A percentile compares a stretch with the other conserved stretches of the same genome.
These are phyloP conservation scores for Petunia secreta DNA, from an alignment of 257 asterid genomes.

Conservation along the genomic window DNA sequence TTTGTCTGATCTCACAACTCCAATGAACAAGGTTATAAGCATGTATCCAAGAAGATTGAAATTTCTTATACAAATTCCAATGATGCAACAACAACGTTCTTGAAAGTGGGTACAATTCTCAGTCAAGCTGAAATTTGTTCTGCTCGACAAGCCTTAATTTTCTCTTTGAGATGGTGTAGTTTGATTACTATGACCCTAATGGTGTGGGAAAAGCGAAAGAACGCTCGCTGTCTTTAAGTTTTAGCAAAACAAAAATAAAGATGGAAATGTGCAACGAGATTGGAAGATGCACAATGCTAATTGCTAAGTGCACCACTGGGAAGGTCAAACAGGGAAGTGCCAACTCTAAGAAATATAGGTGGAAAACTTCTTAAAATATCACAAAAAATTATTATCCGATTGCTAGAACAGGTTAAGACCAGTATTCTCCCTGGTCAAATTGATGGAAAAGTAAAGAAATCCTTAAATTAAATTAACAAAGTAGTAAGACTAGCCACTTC, in stretches of 20 bases:
- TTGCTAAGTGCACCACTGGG: neutral
- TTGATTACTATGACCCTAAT: neutral
- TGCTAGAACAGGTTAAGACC: neutral
- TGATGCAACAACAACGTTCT: neutral
- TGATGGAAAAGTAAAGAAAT: constrained; percentile 1
- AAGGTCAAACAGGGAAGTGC: neutral
- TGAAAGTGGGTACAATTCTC: neutral
- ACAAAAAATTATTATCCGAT: neutral
- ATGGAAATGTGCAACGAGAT: neutral
- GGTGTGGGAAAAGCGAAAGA: neutral
- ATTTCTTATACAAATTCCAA: neutral
- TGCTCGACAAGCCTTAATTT: neutral
- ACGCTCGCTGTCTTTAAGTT: neutral
- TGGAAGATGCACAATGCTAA: neutral
- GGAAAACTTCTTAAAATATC: neutral
- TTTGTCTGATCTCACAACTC: constrained; percentile 8
- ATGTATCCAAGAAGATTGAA: neutral
- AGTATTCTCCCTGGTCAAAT: neutral
- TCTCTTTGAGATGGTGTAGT: constrained; percentile 10
- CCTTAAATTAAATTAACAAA: neutral
- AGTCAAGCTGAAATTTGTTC: neutral
- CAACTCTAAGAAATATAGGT: constrained; percentile 17
- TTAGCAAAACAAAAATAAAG: neutral
- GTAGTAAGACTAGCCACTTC: neutral
- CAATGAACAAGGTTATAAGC: constrained; percentile 12